These are phyloP conservation scores for Tetrahymena malaccensis DNA, from an alignment of 73 alveolate species.

Conservation along the genomic window DNA sequence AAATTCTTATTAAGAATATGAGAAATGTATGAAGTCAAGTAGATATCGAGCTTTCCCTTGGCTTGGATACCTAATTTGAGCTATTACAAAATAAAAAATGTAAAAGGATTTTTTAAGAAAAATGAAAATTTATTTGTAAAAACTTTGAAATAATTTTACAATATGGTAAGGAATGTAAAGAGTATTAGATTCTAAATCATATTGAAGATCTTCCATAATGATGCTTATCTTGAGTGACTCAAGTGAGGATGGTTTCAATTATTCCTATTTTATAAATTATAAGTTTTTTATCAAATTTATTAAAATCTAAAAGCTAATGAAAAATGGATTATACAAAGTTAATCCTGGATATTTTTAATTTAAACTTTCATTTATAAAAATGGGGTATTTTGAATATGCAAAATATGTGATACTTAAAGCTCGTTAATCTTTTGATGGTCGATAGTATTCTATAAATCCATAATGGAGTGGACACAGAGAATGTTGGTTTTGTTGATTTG, in stretches of 20 bases:
- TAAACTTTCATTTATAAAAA: not conserved
- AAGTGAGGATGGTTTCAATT: not conserved
- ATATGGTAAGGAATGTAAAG: not conserved
- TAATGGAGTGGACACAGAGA: conserved; percentile 30
- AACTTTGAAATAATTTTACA: not conserved
- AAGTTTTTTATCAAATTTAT: not conserved
- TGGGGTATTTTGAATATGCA: not conserved
- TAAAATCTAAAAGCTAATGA: not conserved
- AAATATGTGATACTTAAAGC: not conserved
- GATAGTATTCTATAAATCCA: conserved; percentile 15
- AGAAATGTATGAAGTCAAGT: conserved; percentile 13
- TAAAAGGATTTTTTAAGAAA: not conserved
- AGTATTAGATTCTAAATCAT: not conserved
- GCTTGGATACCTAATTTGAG: conserved; percentile 27
- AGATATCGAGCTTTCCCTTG: conserved; percentile 35
- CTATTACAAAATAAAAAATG: not conserved
- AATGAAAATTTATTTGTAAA: not conserved
- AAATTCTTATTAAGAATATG: conserved; percentile 6
- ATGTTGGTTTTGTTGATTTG: conserved; percentile 32
- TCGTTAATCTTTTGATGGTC: conserved; percentile 3
- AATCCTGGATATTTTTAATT: not conserved
- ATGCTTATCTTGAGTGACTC: not conserved
- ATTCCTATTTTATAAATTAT: not conserved
- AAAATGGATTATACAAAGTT: not conserved
- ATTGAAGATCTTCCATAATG: not conserved